Evolutionary conservation across 2,329 filamentous ascomycete genomes (phyloP).

Genomic region (Cordyceps pruinosa): DNA sequence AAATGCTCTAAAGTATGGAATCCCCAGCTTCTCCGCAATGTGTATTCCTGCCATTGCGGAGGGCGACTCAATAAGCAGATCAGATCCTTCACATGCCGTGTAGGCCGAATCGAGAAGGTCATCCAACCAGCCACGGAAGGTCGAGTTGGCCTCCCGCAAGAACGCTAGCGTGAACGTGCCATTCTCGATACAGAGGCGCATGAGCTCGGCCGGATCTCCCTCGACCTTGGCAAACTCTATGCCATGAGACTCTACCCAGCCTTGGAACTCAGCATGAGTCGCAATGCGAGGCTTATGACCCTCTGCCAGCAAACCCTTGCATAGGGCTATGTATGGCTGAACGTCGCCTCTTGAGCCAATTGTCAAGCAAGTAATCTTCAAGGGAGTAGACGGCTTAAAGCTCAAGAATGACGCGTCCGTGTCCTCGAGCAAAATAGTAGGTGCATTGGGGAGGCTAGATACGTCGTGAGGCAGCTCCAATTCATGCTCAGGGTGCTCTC

Average conservation of each 20-base stretch:
- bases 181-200: constrained; percentile 93
- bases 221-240: constrained; percentile 87
- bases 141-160: constrained; percentile 74
- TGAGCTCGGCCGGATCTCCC: constrained; percentile 87
- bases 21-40: constrained; percentile 84
- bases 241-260: constrained; percentile 85
- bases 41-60: constrained; percentile 97
- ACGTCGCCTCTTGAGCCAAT: constrained; percentile 95
- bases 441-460: constrained; percentile 47
- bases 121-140: constrained; percentile 93
- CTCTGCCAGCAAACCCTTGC: constrained; percentile 81
- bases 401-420: constrained; percentile 80
- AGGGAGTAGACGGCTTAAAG: constrained; percentile 74
- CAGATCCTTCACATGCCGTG: constrained; percentile 75
- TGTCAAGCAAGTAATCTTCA: constrained; percentile 86
- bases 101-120: constrained; percentile 77
- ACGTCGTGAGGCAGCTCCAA: constrained; percentile 40
- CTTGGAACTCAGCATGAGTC: constrained; percentile 83
- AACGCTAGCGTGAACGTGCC: constrained; percentile 96
- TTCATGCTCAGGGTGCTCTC: constrained; percentile 45
- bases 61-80: constrained; percentile 89
- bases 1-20: constrained; percentile 95
- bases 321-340: constrained; percentile 93
- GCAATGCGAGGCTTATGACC: constrained; percentile 84
- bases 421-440: constrained; percentile 84